Evolutionary conservation across 352 stramenopile species (phyloP).

Genomic region (Phytophthora pini): DNA sequence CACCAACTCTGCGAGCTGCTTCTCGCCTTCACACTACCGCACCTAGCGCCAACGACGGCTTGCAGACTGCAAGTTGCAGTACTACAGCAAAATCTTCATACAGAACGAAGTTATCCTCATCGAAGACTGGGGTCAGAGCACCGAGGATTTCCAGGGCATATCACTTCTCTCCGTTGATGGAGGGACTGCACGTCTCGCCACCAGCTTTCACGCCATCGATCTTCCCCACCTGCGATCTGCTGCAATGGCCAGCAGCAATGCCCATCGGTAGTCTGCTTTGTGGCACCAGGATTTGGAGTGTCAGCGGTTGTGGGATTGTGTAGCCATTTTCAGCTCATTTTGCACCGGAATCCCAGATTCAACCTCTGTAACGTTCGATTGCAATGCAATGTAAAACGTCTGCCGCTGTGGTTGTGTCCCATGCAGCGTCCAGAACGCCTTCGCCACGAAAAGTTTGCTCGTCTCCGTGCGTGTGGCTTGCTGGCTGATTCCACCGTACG

Average conservation of each 20-base stretch:
- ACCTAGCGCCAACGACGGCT: no score
- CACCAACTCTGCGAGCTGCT: constrained; percentile 92
- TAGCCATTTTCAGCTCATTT: constrained; percentile 20
- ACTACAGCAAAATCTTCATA: no score
- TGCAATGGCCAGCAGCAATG: constrained; percentile 7
- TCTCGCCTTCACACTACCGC: constrained; percentile 61
- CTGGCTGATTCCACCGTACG: constrained; percentile 5
- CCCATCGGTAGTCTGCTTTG: constrained; percentile 9
- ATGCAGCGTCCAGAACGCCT: not conserved
- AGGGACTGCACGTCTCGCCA: not conserved
- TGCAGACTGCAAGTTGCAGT: no score
- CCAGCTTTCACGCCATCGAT: not conserved
- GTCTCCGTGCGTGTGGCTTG: not conserved
- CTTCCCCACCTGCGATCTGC: constrained; percentile 8
- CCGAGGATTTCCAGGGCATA: no score
- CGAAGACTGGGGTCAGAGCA: no score
- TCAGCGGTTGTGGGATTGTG: constrained; percentile 21
- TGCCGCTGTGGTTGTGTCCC: not conserved
- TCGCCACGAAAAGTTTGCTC: not conserved
- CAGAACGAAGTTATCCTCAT: no score
- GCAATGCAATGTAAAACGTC: not conserved
- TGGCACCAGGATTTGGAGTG: not conserved
- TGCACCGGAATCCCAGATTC: constrained; percentile 32
- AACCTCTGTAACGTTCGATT: constrained; percentile 15
- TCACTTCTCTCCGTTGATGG: not conserved